Base-by-base conservation (phyloP, 2,329 filamentous ascomycete species). In the Botrytis pseudocinerea region DNA sequence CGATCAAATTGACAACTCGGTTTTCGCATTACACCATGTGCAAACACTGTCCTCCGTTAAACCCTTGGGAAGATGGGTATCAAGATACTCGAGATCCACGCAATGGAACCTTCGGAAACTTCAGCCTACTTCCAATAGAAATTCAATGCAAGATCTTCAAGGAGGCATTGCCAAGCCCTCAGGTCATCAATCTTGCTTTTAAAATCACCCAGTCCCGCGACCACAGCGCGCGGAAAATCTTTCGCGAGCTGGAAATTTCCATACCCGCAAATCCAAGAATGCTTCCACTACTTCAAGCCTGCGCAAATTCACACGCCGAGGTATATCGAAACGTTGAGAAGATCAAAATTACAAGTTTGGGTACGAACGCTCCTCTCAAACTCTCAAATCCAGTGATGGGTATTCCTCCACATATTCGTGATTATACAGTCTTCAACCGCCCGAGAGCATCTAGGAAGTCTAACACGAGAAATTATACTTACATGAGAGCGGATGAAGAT, bases 291-390 rank as follows among this genome's bases (percentile, higher is more conserved):
- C 63, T 66, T 2, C 14, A 66, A 66, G 42, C 32, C 14, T 40
- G 44, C 16, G 14, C 16, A 2, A 25, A 2, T 28, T 66, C 32
- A 5, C 32, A 22, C 6, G 25, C 25, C 0, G 63, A 66, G 14
- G 32, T 66, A 38, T 51, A n/a, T 25, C 44, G 32, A 38, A 35
- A 51, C 7, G 18, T 51, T 28, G 1, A 40, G 4, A 18, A 51
- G 8, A n/a, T 51, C 14, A 1, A 28, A 25, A 4, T 40, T 6
- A 1, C 4, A 9, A 2, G 1, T 2, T 1, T 51, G 22, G 32
- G 22, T 12, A 66, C 44, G 3, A 25, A 40, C 2, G 14, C 4
- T 16, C 44, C 44, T n/a, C 38, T 16, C 9, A 1, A 12, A 28
- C 4, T 28, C 0, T 63, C 25, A 8, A n/a, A 14, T 20, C 14